phyloP scores from a whole-genome alignment of 1,284 basidiomycete genomes.

The Malassezia furfur region DNA sequence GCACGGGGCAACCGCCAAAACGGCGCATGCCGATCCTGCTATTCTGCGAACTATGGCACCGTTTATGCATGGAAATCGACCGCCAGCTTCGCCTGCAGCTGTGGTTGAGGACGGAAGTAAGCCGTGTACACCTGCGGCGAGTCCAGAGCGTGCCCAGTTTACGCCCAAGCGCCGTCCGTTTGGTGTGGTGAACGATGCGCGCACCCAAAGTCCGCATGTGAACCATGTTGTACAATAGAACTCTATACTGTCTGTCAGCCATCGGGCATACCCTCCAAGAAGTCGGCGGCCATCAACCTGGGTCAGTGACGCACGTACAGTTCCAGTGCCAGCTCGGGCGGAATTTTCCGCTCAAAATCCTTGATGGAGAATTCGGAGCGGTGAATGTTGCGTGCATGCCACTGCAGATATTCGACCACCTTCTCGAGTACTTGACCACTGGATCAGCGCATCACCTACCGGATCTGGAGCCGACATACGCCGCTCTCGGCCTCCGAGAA shows the following conservation, averaged over 20 bases:
- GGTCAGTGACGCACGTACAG: conserved; percentile 57
- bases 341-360: conserved; percentile 66
- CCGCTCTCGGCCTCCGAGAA: conserved; percentile 50
- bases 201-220: conserved; percentile 26
- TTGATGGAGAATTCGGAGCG: conserved; percentile 63
- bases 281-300: conserved; percentile 42
- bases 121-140: not conserved
- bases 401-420: conserved; percentile 68
- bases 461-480: conserved; percentile 48
- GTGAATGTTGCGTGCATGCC: conserved; percentile 62
- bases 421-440: conserved; percentile 71
- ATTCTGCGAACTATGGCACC: not conserved
- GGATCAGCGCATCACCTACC: conserved; percentile 38
- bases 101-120: not conserved
- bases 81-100: no score
- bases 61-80: no score
- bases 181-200: conserved; percentile 32
- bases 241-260: not conserved
- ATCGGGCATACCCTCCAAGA: conserved; percentile 27
- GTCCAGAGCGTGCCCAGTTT: conserved; percentile 7
- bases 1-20: no score
- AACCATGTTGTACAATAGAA: conserved; percentile 19
- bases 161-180: conserved; percentile 16
- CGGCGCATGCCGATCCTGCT: no score
- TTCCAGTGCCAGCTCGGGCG: conserved; percentile 70